Conservation (phyloP, 768 basidiomycete genomes). For the Paxillus ammoniavirescens region DNA sequence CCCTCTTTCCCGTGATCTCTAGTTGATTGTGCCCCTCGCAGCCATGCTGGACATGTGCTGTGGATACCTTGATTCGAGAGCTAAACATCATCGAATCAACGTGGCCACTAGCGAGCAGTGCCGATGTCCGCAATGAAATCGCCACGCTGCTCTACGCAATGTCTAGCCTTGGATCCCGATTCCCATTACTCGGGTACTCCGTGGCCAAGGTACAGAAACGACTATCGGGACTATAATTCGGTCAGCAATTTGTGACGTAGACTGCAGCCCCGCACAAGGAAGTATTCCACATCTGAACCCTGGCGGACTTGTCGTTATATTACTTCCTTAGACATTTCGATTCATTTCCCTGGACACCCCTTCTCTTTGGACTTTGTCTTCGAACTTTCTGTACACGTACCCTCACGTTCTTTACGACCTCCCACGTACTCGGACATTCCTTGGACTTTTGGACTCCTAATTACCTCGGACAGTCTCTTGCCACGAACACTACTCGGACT, state of each 20-base stretch:
- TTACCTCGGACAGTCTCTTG: slow-evolving; percentile 1
- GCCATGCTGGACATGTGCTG: slow-evolving; percentile 72
- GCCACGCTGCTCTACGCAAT: slow-evolving; percentile 61
- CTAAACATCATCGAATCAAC: slow-evolving; percentile 60
- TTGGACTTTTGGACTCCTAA: slow-evolving; percentile 9
- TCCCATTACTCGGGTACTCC: slow-evolving; percentile 51
- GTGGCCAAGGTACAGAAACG: slow-evolving; percentile 32
- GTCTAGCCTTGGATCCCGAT: slow-evolving; percentile 56
- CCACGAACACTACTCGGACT: slow-evolving; percentile 22
- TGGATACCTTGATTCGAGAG: slow-evolving; percentile 66
- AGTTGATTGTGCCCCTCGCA: slow-evolving; percentile 25
- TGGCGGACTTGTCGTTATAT: not conserved
- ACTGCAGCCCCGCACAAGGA: not conserved
- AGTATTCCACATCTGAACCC: not conserved
- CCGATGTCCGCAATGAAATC: slow-evolving; percentile 63
- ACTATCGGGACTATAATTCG: slow-evolving; percentile 26
- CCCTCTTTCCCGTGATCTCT: not conserved
- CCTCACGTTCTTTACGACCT: slow-evolving; percentile 26
- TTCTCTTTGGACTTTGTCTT: slow-evolving; percentile 6
- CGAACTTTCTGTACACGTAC: slow-evolving; percentile 7
- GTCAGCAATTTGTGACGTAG: not conserved
- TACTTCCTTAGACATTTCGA: slow-evolving; percentile 11
- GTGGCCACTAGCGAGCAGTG: slow-evolving; percentile 58
- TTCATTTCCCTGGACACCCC: slow-evolving; percentile 4
- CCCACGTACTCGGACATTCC: slow-evolving; percentile 21